A percentile compares a stretch with the other conserved stretches of the same genome.
Conservation (phyloP, 345 rosid genomes). For the Microthlaspi erraticum region DNA sequence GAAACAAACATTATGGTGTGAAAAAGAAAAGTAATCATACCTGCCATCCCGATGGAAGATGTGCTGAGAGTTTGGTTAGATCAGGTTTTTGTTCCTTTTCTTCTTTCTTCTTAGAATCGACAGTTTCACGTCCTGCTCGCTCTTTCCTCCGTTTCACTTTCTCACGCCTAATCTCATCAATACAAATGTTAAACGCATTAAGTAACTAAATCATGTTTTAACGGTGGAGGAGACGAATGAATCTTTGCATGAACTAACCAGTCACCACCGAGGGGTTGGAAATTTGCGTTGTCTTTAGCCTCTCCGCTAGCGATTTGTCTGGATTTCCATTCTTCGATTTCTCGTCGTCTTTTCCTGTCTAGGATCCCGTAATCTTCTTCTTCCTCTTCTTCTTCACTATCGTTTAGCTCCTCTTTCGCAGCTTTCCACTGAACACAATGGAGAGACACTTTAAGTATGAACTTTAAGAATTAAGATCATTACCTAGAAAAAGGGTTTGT, state of each 20-base stretch:
- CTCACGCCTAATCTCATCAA: slow-evolving; percentile 71
- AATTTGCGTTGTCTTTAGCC: slow-evolving; percentile 92
- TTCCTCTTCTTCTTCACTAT: slow-evolving; percentile 79
- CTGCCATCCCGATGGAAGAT: slow-evolving; percentile 92
- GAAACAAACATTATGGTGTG: background rate
- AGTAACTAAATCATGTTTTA: slow-evolving; percentile 14
- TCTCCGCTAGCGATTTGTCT: slow-evolving; percentile 93
- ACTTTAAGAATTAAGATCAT: background rate
- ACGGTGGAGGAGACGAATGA: background rate
- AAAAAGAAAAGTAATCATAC: slow-evolving; percentile 38
- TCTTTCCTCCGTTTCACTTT: slow-evolving; percentile 82
- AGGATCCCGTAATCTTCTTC: slow-evolving; percentile 63
- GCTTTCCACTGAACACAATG: slow-evolving; percentile 85
- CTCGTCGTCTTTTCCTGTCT: slow-evolving; percentile 80
- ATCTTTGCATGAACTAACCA: slow-evolving; percentile 56
- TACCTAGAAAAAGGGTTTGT: slow-evolving; percentile 6
- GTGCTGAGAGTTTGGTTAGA: slow-evolving; percentile 56
- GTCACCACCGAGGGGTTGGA: slow-evolving; percentile 96
- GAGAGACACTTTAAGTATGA: background rate
- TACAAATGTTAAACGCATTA: slow-evolving; percentile 14
- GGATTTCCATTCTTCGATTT: slow-evolving; percentile 89
- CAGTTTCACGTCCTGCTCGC: slow-evolving; percentile 57
- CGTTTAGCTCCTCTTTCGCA: slow-evolving; percentile 90
- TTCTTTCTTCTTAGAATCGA: slow-evolving; percentile 44
- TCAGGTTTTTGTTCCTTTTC: slow-evolving; percentile 51